A percentile compares a stretch with the other conserved stretches of the same genome.
Conservation (phyloP, 2,329 filamentous ascomycete genomes). For the Microsporum ferrugineum region DNA sequence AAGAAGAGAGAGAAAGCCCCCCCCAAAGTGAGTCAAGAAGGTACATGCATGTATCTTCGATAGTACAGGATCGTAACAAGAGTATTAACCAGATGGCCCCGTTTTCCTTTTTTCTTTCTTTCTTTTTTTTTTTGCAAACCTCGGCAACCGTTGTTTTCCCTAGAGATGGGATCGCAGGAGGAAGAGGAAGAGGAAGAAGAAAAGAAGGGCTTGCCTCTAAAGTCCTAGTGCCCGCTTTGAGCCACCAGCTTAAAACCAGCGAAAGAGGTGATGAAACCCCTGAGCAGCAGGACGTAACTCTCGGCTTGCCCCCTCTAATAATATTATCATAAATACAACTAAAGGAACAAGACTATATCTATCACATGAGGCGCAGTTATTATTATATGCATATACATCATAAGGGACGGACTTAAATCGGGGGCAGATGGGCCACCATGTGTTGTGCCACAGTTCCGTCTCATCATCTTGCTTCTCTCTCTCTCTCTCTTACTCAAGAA, state of each 20-base stretch:
- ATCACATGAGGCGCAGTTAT: conserved; percentile 1
- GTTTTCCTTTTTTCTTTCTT: background rate
- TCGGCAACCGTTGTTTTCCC: background rate
- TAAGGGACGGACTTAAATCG: background rate
- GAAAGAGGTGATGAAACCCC: background rate
- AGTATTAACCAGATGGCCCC: background rate
- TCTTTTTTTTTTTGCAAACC: background rate
- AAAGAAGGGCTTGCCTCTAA: too few relatives aligned
- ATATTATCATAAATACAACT: background rate
- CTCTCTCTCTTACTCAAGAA: background rate
- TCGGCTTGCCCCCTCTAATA: background rate
- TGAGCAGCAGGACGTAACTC: background rate
- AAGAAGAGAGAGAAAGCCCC: background rate
- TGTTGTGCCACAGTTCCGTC: background rate
- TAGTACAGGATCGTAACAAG: conserved; percentile 1
- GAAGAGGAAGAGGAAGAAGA: too few relatives aligned
- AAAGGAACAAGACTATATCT: background rate
- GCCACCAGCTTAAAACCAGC: conserved; percentile 1
- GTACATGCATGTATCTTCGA: background rate
- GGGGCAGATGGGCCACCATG: background rate
- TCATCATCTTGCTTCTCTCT: background rate
- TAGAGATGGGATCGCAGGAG: background rate
- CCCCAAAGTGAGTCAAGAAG: background rate
- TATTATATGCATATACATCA: background rate
- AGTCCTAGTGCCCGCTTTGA: conserved; percentile 4